Evolutionary conservation across 176 grass and related monocot species (phyloP).

Genomic region (Juncus effusus): DNA sequence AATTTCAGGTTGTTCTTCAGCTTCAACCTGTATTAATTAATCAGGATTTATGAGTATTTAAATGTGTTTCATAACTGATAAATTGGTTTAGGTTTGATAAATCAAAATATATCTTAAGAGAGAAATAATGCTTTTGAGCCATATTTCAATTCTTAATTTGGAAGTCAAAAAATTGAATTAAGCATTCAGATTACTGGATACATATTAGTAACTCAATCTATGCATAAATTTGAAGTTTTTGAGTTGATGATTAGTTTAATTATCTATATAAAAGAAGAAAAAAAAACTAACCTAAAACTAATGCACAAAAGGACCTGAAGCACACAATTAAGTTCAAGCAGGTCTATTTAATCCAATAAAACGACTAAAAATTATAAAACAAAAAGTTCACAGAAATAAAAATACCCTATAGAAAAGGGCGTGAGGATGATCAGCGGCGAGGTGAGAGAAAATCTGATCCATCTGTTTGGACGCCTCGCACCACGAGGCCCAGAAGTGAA

Average conservation of each 20-base stretch:
- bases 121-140: not conserved
- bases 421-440: conserved; percentile 79
- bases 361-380: not conserved
- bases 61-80: no score
- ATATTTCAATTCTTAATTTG: no score
- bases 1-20: conserved; percentile 92
- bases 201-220: no score
- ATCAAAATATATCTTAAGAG: no score
- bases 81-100: no score
- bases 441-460: conserved; percentile 92
- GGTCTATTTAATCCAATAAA: not conserved
- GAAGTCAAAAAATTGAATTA: no score
- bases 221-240: no score
- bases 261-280: not conserved
- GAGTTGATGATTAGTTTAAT: no score
- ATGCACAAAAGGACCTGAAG: not conserved
- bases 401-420: conserved; percentile 67
- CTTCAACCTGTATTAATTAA: conserved; percentile 49
- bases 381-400: not conserved
- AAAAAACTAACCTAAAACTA: not conserved
- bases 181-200: no score
- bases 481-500: conserved; percentile 96
- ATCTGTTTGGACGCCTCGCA: conserved; percentile 99
- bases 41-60: no score
- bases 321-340: not conserved